phyloP scores from a whole-genome alignment of 2,329 filamentous ascomycete genomes.

The Fusarium ambrosium region DNA sequence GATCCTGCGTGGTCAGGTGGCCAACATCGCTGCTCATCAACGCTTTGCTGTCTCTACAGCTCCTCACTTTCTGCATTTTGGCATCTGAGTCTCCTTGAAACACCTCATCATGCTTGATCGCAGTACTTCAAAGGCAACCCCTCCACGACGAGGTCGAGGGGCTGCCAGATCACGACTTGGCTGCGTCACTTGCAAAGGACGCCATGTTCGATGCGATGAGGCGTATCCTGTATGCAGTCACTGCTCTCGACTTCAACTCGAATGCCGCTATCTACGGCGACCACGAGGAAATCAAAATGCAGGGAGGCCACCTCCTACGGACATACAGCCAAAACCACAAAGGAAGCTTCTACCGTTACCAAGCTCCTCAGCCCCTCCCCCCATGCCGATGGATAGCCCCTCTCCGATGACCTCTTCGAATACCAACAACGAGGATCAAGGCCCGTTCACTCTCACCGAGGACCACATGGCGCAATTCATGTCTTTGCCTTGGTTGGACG shows the following conservation, averaged over 20 bases:
- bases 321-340: neutral
- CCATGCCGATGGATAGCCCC: neutral
- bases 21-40: neutral
- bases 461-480: constrained; percentile 10
- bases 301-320: neutral
- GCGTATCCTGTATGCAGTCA: constrained; percentile 11
- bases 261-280: constrained; percentile 10
- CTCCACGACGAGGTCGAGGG: neutral
- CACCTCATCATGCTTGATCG: neutral
- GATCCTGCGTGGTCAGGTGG: neutral
- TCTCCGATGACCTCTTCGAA: neutral
- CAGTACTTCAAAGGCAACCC: neutral
- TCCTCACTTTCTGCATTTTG: neutral
- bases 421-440: neutral
- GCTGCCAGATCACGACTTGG: constrained; percentile 14
- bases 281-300: constrained; percentile 1
- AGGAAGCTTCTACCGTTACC: neutral
- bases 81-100: neutral
- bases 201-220: constrained; percentile 26
- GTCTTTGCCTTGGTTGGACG: constrained; percentile 8
- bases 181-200: constrained; percentile 16
- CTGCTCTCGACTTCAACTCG: constrained; percentile 13
- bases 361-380: neutral
- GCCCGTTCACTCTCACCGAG: constrained; percentile 4
- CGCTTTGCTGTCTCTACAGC: neutral